A percentile compares a stretch with the other conserved stretches of the same genome.
These are phyloP conservation scores for Mortierella claussenii DNA, from an alignment of 192 early-diverging fungal genomes.

Conservation along the genomic window DNA sequence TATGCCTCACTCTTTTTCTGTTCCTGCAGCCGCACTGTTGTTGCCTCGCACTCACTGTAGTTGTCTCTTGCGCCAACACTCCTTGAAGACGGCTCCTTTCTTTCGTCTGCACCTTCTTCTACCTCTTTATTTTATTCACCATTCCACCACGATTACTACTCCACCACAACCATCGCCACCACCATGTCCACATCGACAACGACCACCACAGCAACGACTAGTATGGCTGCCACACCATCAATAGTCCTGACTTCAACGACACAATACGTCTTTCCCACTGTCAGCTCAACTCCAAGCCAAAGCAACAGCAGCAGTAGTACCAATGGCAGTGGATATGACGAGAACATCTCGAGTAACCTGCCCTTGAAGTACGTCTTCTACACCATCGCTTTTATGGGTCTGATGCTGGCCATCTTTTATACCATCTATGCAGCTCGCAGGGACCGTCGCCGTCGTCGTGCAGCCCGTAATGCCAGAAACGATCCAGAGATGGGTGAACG, in stretches of 20 bases:
- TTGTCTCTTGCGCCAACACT: too few relatives aligned
- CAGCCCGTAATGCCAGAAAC: neutral
- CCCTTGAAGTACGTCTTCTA: slow-evolving; percentile 23
- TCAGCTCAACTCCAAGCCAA: neutral
- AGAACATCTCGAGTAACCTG: too few relatives aligned
- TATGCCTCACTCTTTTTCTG: too few relatives aligned
- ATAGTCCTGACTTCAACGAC: neutral
- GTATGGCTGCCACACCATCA: neutral
- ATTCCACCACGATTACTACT: neutral
- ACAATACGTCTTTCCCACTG: neutral
- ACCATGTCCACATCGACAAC: neutral
- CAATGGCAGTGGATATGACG: too few relatives aligned
- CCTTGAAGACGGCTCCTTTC: too few relatives aligned
- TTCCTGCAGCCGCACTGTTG: too few relatives aligned
- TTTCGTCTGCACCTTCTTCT: too few relatives aligned
- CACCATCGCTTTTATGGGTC: slow-evolving; percentile 19
- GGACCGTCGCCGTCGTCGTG: slow-evolving; percentile 24
- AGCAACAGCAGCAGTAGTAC: neutral
- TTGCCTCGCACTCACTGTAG: too few relatives aligned
- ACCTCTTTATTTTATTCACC: too few relatives aligned
- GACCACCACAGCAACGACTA: neutral
- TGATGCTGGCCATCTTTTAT: slow-evolving; percentile 26
- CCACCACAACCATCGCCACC: neutral
- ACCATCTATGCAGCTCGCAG: slow-evolving; percentile 34
- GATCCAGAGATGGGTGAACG: slow-evolving; percentile 34